Evolutionary conservation across 441 rosid species (phyloP).

Genomic region (Corymbia calophylla): DNA sequence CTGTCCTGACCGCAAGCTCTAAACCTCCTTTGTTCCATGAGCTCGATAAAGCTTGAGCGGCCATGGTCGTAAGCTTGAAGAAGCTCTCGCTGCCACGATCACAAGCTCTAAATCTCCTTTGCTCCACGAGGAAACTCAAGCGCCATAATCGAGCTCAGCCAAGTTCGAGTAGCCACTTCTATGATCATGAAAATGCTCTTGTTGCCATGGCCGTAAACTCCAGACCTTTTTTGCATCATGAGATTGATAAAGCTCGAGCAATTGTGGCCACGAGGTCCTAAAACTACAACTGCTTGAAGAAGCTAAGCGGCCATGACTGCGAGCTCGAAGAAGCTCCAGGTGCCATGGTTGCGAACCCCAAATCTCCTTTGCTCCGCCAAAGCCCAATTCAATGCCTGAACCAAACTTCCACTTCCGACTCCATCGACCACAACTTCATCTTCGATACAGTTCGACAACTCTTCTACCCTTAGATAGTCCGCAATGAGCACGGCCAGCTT

Average conservation of each 20-base stretch:
- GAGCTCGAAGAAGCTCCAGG: neutral
- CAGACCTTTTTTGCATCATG: neutral
- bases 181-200: neutral
- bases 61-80: neutral
- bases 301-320: no score
- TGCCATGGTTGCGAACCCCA: neutral
- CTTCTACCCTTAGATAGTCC: neutral
- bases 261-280: neutral
- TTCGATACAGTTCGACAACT: neutral
- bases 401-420: neutral
- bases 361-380: neutral
- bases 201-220: neutral
- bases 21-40: neutral
- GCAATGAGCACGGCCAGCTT: neutral
- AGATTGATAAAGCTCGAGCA: neutral
- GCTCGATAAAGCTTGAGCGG: neutral
- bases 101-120: neutral
- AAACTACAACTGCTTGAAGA: no score
- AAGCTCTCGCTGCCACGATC: neutral
- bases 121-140: neutral
- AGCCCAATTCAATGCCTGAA: neutral
- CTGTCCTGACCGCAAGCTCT: neutral
- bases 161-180: neutral
- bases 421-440: neutral
- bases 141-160: neutral